Percentiles rank a stretch among this genome's conserved stretches.
Conservation (phyloP, 176 grass and related monocot species). For the Juncus effusus region DNA sequence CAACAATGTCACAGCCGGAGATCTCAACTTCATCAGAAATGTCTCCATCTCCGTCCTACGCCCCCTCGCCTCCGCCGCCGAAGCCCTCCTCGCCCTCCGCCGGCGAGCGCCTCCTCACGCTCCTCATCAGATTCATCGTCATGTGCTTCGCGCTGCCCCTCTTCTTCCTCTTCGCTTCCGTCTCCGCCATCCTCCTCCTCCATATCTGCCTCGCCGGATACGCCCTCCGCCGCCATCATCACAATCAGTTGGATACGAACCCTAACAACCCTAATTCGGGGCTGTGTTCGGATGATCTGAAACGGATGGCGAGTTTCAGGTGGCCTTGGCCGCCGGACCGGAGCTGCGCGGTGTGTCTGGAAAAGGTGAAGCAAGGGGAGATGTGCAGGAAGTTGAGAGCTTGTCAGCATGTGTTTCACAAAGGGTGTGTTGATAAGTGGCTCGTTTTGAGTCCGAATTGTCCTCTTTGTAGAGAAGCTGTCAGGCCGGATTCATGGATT, state of each 20-base stretch:
- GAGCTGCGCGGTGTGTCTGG: slow-evolving; percentile 59
- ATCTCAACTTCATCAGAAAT: neutral
- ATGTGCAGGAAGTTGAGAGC: slow-evolving; percentile 55
- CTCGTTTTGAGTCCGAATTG: slow-evolving; percentile 51
- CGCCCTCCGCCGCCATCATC: slow-evolving; percentile 45
- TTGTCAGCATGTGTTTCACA: slow-evolving; percentile 72
- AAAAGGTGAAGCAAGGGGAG: slow-evolving; percentile 42
- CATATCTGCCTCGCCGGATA: slow-evolving; percentile 50
- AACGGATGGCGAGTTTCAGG: slow-evolving; percentile 28
- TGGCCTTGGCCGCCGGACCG: neutral
- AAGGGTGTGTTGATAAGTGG: slow-evolving; percentile 74
- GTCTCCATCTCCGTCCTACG: neutral
- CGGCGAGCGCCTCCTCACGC: slow-evolving; percentile 51
- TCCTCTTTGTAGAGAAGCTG: slow-evolving; percentile 67
- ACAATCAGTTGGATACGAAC: neutral
- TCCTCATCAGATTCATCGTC: slow-evolving; percentile 49
- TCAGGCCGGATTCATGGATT: slow-evolving; percentile 12
- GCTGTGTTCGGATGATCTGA: slow-evolving; percentile 43
- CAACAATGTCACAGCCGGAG: neutral
- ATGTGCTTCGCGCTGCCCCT: slow-evolving; percentile 60
- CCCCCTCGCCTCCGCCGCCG: neutral
- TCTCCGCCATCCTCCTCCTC: slow-evolving; percentile 57
- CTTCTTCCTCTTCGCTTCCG: slow-evolving; percentile 67
- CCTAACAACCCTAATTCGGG: slow-evolving; percentile 22
- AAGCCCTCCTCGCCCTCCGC: neutral